Base-by-base conservation (phyloP, 345 rosid species). In the Corymbia maculata region DNA sequence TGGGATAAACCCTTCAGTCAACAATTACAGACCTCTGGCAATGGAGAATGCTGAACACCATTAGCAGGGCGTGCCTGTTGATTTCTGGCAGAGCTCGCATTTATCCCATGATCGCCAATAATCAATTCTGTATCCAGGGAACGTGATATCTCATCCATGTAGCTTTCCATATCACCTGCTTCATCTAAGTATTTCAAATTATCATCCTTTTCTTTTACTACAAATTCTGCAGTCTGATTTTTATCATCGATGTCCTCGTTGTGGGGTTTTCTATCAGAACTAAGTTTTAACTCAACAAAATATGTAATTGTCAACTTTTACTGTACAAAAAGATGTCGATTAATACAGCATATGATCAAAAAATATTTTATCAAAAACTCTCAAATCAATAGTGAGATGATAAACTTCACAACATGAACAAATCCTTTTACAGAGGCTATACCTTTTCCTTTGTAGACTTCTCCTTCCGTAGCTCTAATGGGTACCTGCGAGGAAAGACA, bases 391-490 rank as follows among this genome's bases (percentile, higher is more conserved):
- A 85, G 87, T 79, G 16, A 7, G 32, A 51, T 30, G 88, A n/a
- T 21, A 75, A 75, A 75, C 42, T 75, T 75, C 84, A 75, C 13
- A 42, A 75, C 49, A 24, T 19, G 84, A 86, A 45, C 64, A 59
- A 89, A 87, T 52, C 51, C 51, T 86, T 87, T 30, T 19, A 53
- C 10, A 7, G n/a, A 82, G 80, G 87, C 36, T 87, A 47, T 93
- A 97, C 99, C 98, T 95, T 96, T 90, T 93, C 98, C 92, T 95
- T 97, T 86, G 98, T 92, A 85, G 98, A 94, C 92, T 96, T 96
- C 91, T 94, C 99, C 94, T 96, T 97, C 87, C 99, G 92, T 70
- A 97, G 91, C 94, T 97, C 99, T 90, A 97, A 89, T 12, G 99
- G 99, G 86, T 97, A 96, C 99, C 99, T 97, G 87, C 13, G 47